A percentile compares a stretch with the other conserved stretches of the same genome.
phyloP scores from a whole-genome alignment of 1,139 yeast genomes.

The Trichomonascaceae sp. region DNA sequence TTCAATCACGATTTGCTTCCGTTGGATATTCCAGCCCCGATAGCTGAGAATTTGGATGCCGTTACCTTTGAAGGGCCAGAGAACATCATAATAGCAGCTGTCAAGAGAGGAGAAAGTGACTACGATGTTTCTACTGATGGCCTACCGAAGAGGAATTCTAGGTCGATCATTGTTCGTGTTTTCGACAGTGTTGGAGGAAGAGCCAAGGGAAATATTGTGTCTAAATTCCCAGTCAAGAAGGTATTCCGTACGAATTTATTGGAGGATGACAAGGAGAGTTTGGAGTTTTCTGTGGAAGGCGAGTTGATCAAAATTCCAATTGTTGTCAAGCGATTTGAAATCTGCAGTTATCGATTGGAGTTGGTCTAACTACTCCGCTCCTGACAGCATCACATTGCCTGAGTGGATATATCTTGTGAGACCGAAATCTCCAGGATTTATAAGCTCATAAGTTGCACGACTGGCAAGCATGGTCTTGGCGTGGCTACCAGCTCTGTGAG shows the following conservation, averaged over 20 bases:
- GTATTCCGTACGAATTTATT: conserved; percentile 10
- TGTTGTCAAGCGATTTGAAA: conserved; percentile 10
- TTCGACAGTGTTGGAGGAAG: conserved; percentile 84
- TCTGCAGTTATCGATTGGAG: conserved; percentile 6
- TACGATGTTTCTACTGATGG: conserved; percentile 32
- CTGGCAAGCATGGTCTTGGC: conserved; percentile 98
- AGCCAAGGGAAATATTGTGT: conserved; percentile 43
- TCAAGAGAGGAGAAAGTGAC: conserved; percentile 85
- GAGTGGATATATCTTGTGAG: conserved; percentile 92
- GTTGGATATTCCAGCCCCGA: conserved; percentile 14
- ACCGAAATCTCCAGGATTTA: conserved; percentile 93
- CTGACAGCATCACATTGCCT: conserved; percentile 99
- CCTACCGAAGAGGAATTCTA: conserved; percentile 31
- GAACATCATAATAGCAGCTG: conserved; percentile 63
- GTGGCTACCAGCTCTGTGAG: conserved; percentile 99
- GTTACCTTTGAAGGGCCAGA: conserved; percentile 40
- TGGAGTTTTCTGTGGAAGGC: conserved; percentile 6
- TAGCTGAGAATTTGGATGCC: conserved; percentile 18
- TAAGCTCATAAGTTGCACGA: conserved; percentile 95
- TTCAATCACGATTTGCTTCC: conserved; percentile 53
- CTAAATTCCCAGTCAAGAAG: conserved; percentile 15
- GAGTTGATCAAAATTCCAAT: conserved; percentile 7
- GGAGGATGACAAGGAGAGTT: conserved; percentile 12
- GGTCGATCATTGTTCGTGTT: conserved; percentile 53
- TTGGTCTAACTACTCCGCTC: conserved; percentile 66